These are phyloP conservation scores for Vigna mungo DNA, from an alignment of 306 rosid species.

Conservation along the genomic window DNA sequence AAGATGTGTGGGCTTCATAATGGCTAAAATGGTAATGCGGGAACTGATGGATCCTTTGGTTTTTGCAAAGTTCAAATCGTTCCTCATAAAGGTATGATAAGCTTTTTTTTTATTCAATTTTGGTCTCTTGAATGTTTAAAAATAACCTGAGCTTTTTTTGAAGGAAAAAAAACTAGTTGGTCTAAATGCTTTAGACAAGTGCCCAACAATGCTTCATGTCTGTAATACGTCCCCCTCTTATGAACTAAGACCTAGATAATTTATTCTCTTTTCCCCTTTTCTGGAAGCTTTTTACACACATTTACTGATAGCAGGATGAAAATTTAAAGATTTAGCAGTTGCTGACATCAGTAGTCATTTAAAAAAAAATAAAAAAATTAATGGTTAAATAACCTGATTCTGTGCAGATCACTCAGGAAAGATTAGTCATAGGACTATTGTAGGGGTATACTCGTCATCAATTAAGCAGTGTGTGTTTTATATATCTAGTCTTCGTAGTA, in stretches of 20 bases:
- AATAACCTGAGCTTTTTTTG: background rate
- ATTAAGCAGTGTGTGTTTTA: background rate
- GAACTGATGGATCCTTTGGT: conserved; percentile 93
- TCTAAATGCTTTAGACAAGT: conserved; percentile 30
- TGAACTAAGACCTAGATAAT: conserved; percentile 18
- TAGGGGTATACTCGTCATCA: conserved; percentile 21
- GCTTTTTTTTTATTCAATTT: conserved; percentile 20
- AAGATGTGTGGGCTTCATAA: conserved; percentile 93
- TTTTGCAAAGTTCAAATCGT: conserved; percentile 78
- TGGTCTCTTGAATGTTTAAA: conserved; percentile 33
- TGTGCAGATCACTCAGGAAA: conserved; percentile 8
- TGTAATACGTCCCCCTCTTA: conserved; percentile 14
- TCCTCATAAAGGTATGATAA: conserved; percentile 80
- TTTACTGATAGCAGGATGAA: background rate
- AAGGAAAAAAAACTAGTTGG: conserved; percentile 8
- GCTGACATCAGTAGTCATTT: conserved; percentile 30
- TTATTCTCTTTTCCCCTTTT: background rate
- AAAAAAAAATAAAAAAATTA: background rate
- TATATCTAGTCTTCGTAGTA: conserved; percentile 28
- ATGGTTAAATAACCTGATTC: conserved; percentile 6
- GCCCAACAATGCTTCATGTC: conserved; percentile 22
- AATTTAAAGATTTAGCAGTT: conserved; percentile 25
- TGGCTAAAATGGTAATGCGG: conserved; percentile 93
- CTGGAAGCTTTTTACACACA: background rate
- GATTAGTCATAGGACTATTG: background rate